phyloP scores from a whole-genome alignment of 495 filamentous ascomycete species.

The Aspergillus funiculosus region DNA sequence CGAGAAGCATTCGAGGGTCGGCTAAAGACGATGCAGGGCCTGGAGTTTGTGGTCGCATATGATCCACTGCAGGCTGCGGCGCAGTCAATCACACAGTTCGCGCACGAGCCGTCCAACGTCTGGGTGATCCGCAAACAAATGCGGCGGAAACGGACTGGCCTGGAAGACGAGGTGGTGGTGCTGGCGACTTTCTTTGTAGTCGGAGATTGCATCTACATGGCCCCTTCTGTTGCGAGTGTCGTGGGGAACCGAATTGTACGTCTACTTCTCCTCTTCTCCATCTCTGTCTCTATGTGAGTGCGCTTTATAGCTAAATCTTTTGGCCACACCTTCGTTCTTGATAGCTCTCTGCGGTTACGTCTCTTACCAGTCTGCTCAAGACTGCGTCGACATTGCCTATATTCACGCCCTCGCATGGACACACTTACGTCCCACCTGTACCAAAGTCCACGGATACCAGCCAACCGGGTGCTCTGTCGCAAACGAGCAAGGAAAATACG shows the following conservation, averaged over 20 bases:
- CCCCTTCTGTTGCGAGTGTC: slow-evolving; percentile 72
- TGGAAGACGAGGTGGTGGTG: slow-evolving; percentile 65
- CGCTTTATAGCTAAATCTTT: too few relatives aligned
- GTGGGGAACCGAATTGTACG: slow-evolving; percentile 69
- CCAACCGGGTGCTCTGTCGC: slow-evolving; percentile 28
- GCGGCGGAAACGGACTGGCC: slow-evolving; percentile 50
- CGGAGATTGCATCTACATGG: slow-evolving; percentile 84
- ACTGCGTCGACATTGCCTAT: slow-evolving; percentile 56
- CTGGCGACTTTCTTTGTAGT: slow-evolving; percentile 78
- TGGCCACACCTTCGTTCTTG: slow-evolving; percentile 33
- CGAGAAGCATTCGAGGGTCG: slow-evolving; percentile 74
- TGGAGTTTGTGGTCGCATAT: slow-evolving; percentile 76
- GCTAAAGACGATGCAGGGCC: slow-evolving; percentile 70
- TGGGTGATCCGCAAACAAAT: slow-evolving; percentile 93
- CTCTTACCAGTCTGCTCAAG: slow-evolving; percentile 63
- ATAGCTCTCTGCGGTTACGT: slow-evolving; percentile 55
- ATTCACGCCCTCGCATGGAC: slow-evolving; percentile 68
- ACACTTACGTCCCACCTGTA: slow-evolving; percentile 60
- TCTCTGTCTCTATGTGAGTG: neutral
- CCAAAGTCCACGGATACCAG: slow-evolving; percentile 34
- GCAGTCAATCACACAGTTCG: slow-evolving; percentile 52
- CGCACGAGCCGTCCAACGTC: slow-evolving; percentile 55
- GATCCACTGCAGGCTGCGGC: slow-evolving; percentile 61
- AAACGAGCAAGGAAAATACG: slow-evolving; percentile 54
- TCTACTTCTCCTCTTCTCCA: slow-evolving; percentile 4